Percentiles rank a stretch among this genome's conserved stretches.
Evolutionary conservation across 2,329 filamentous ascomycete species (phyloP).

Genomic region (Colletotrichum sp.): DNA sequence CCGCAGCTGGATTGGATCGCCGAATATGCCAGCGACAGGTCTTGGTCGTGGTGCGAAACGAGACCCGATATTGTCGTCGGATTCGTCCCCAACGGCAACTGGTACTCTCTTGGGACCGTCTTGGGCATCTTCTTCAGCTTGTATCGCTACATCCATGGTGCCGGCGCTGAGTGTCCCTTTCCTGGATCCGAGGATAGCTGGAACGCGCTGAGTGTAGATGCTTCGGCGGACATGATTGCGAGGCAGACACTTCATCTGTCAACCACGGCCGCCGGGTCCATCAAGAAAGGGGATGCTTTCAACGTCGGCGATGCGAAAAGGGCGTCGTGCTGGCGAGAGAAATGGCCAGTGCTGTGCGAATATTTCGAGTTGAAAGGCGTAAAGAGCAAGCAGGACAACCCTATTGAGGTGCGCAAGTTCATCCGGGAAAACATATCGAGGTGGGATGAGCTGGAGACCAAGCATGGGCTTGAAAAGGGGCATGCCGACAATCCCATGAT

Average conservation of each 20-base stretch:
- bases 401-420: conserved; percentile 36
- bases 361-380: conserved; percentile 28
- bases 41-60: conserved; percentile 45
- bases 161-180: conserved; percentile 40
- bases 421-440: conserved; percentile 33
- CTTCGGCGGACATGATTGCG: conserved; percentile 42
- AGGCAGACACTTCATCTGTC: conserved; percentile 27
- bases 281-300: conserved; percentile 26
- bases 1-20: conserved; percentile 42
- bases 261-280: conserved; percentile 10
- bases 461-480: conserved; percentile 40
- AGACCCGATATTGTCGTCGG: conserved; percentile 40
- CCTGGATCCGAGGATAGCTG: conserved; percentile 41
- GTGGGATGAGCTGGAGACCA: conserved; percentile 36
- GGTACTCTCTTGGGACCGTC: conserved; percentile 31
- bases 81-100: conserved; percentile 46
- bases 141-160: conserved; percentile 39
- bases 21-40: conserved; percentile 37
- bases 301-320: conserved; percentile 26
- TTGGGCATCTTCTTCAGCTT: conserved; percentile 35
- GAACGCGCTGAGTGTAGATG: conserved; percentile 41
- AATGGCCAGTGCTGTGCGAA: conserved; percentile 27
- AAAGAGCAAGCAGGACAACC: conserved; percentile 27
- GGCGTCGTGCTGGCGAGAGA: conserved; percentile 25
- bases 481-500: conserved; percentile 39